Evolutionary conservation across 2,329 filamentous ascomycete species (phyloP).

Genomic region (Myrmaecium sp.): DNA sequence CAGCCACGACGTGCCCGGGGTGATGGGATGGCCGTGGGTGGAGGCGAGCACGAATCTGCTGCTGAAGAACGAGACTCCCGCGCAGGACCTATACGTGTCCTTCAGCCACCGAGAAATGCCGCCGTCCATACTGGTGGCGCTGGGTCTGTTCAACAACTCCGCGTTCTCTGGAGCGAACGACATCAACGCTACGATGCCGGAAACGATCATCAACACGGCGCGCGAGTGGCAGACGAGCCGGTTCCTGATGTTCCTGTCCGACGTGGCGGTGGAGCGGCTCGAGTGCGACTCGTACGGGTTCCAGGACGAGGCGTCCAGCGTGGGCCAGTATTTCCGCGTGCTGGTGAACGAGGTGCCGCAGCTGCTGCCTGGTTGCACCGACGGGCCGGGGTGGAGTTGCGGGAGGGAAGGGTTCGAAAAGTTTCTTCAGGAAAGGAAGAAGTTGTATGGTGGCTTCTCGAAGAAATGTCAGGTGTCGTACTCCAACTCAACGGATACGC

Average conservation of each 20-base stretch:
- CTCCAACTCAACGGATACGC: constrained; percentile 24
- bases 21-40: constrained; percentile 49
- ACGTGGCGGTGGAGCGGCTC: constrained; percentile 49
- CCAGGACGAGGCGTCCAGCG: constrained; percentile 20
- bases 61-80: constrained; percentile 24
- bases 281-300: constrained; percentile 44
- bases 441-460: constrained; percentile 26
- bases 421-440: constrained; percentile 25
- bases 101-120: constrained; percentile 56
- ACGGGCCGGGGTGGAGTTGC: constrained; percentile 36
- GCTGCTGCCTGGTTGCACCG: constrained; percentile 28
- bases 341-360: constrained; percentile 35
- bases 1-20: constrained; percentile 38
- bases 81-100: constrained; percentile 47
- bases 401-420: constrained; percentile 24
- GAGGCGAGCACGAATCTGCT: constrained; percentile 39
- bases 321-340: constrained; percentile 34
- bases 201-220: constrained; percentile 42
- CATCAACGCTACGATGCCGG: constrained; percentile 48
- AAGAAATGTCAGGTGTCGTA: constrained; percentile 26
- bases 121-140: constrained; percentile 47
- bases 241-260: constrained; percentile 47
- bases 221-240: constrained; percentile 47
- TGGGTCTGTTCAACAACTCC: constrained; percentile 56
- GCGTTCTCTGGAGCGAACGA: constrained; percentile 33